These are phyloP conservation scores for Chytridium lagenaria DNA, from an alignment of 371 early-diverging fungal genomes.

Conservation along the genomic window DNA sequence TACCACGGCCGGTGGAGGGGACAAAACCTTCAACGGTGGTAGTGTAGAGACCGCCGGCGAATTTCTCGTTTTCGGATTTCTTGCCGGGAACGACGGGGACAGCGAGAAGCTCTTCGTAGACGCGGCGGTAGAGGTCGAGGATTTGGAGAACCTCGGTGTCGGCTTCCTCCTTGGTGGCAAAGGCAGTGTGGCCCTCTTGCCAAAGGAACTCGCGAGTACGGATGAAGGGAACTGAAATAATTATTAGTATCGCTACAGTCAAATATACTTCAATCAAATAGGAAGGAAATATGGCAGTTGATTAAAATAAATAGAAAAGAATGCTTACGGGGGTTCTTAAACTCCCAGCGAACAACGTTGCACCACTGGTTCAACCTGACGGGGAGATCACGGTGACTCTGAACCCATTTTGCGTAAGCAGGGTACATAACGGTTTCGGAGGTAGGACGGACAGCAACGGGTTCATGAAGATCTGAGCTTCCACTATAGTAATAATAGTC, in stretches of 20 bases:
- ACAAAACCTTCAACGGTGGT: conserved; percentile 99
- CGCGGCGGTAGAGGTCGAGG: conserved; percentile 93
- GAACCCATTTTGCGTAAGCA: conserved; percentile 98
- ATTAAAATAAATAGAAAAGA: conserved; percentile 11
- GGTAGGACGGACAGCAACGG: conserved; percentile 99
- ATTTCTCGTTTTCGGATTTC: conserved; percentile 99
- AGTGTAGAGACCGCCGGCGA: conserved; percentile 99
- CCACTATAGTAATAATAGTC: conserved; percentile 76
- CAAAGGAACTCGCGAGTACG: conserved; percentile 99
- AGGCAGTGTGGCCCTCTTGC: conserved; percentile 99
- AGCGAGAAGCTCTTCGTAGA: conserved; percentile 98
- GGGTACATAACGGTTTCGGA: conserved; percentile 99
- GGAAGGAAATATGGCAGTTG: conserved; percentile 15
- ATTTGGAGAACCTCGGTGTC: conserved; percentile 93
- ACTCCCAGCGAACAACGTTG: conserved; percentile 99
- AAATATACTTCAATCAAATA: conserved; percentile 9
- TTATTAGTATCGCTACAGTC: not conserved
- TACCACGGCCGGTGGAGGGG: conserved; percentile 97
- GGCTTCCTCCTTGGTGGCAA: conserved; percentile 91
- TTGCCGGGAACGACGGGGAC: conserved; percentile 98
- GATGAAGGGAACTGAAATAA: conserved; percentile 89
- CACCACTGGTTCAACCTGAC: conserved; percentile 99
- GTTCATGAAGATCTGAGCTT: conserved; percentile 90
- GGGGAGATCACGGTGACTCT: conserved; percentile 98
- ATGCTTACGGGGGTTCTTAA: conserved; percentile 94